Evolutionary conservation across 441 rosid genomes (phyloP), one percentile per base, ranked within the genome.

Genomic region (Oxalis stricta): DNA sequence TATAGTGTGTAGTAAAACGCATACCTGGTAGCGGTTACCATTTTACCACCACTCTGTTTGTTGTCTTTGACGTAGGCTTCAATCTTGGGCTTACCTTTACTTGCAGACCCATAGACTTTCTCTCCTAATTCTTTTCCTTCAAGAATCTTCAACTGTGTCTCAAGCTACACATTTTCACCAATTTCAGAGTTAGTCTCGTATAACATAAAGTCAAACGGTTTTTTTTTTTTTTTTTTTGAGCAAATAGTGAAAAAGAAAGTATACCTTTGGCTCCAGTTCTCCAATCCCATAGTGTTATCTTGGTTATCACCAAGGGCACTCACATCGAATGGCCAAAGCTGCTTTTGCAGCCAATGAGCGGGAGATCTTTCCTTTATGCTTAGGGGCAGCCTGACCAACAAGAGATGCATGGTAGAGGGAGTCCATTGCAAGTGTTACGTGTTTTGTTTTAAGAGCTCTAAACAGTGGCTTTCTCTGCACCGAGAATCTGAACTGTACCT

Each of bases 391-490:
- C 56, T 84, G 95, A 38, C 91, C 94, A 52, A 88, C 80, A 54
- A 84, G 37, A n/a, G 95, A 84, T 21, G 94, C 97, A 37, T 88
- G 95, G 66, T 75, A 82, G 23, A 84, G 69, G n/a, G 46, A 88
- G 77, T 5, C 97, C 94, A 6, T 82, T 56, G 82, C 84, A 2
- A 95, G 97, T 30, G 97, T 88, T 10, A 85, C 75, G 39, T 88
- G 97, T 50, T 88, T 88, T 20, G 95, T 82, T 77, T 88, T 88
- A 34, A 84, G 63, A 35, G 97, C 95, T 68, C 97, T 73, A 61
- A 84, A 84, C 21, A 88, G 94, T 37, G 97, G 95, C 56, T 84
- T 84, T 49, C n/a, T 84, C 94, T 0, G 97, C 97, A 11, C 97
- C 97, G 11, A 88, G 87, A 39, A 84, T 84, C 75, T 88, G 97